A percentile compares a stretch with the other conserved stretches of the same genome.
These are phyloP conservation scores for Colletotrichum caudatum DNA, from an alignment of 2,329 filamentous ascomycete genomes.

Conservation along the genomic window DNA sequence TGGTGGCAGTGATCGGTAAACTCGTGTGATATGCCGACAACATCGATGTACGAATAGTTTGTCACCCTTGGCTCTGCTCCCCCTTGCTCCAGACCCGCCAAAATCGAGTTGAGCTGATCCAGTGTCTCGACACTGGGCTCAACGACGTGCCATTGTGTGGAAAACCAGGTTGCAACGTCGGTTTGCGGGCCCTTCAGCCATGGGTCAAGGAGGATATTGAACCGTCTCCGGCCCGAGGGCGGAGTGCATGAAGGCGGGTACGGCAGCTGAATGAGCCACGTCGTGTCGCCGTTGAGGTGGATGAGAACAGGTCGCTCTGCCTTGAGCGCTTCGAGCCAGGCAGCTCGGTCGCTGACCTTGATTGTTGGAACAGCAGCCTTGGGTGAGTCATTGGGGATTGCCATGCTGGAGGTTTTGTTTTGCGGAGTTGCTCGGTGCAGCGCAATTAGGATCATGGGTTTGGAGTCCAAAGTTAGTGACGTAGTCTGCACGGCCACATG, in stretches of 20 bases:
- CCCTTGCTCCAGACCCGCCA: conserved; percentile 60
- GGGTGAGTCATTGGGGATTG: neutral
- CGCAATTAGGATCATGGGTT: neutral
- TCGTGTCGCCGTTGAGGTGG: conserved; percentile 76
- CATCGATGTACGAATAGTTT: conserved; percentile 63
- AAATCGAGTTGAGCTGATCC: conserved; percentile 64
- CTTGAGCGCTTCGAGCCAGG: conserved; percentile 27
- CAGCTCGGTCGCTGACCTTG: conserved; percentile 21
- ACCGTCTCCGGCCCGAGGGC: conserved; percentile 63
- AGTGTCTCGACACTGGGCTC: conserved; percentile 67
- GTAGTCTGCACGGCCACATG: conserved; percentile 11
- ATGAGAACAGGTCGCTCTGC: conserved; percentile 61
- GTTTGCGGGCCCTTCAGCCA: conserved; percentile 73
- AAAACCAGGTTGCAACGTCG: conserved; percentile 74
- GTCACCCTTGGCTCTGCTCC: conserved; percentile 33
- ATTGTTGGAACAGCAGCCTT: neutral
- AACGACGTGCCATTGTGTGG: conserved; percentile 71
- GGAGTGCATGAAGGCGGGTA: conserved; percentile 58
- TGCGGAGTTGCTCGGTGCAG: neutral
- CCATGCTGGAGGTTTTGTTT: neutral
- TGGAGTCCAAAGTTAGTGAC: neutral
- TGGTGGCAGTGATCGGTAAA: conserved; percentile 78
- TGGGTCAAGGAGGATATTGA: conserved; percentile 74
- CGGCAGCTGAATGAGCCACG: conserved; percentile 75
- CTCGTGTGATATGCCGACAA: conserved; percentile 71